Percentiles rank a stretch among this genome's conserved stretches.
These are phyloP conservation scores for Eimeria necatrix DNA, from an alignment of 169 alveolate species.

Conservation along the genomic window DNA sequence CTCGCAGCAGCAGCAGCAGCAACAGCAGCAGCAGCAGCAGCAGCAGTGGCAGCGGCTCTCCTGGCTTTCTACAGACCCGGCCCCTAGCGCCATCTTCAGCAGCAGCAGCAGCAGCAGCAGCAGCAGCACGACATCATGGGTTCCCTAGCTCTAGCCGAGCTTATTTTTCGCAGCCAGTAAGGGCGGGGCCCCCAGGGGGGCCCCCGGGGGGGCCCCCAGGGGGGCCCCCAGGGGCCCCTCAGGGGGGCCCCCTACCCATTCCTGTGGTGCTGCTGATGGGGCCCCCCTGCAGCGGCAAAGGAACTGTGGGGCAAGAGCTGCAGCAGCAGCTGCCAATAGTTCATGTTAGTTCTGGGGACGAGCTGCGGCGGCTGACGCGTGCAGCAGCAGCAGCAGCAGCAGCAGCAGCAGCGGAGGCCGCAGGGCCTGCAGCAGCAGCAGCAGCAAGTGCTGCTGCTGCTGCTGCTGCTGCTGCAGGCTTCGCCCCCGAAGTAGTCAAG, in stretches of 20 bases:
- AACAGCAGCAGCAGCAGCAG: slow-evolving; percentile 28
- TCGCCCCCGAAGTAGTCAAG: not conserved
- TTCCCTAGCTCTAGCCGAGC: no score
- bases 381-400: slow-evolving; percentile 3
- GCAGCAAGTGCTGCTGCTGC: slow-evolving; percentile 7
- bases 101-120: slow-evolving; percentile 27
- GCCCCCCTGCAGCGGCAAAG: slow-evolving; percentile 62
- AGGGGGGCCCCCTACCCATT: not conserved
- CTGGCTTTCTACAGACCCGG: not conserved
- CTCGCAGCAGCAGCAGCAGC: slow-evolving; percentile 35
- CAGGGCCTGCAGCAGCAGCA: not conserved
- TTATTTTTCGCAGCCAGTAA: not conserved
- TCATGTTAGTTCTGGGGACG: slow-evolving; percentile 23
- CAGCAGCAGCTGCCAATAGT: slow-evolving; percentile 4
- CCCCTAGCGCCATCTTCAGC: not conserved
- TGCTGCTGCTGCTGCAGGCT: slow-evolving; percentile 9
- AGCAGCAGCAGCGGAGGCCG: not conserved
- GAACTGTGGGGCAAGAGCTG: slow-evolving; percentile 15
- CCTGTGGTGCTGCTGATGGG: slow-evolving; percentile 42
- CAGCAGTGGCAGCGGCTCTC: not conserved
- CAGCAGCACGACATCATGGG: not conserved
- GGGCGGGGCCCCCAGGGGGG: no score
- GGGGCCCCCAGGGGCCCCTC: not conserved
- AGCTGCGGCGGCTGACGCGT: not conserved
- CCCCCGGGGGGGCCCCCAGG: no score